Evolutionary conservation across 2,329 filamentous ascomycete species (phyloP).

Genomic region (Fusarium sp.): DNA sequence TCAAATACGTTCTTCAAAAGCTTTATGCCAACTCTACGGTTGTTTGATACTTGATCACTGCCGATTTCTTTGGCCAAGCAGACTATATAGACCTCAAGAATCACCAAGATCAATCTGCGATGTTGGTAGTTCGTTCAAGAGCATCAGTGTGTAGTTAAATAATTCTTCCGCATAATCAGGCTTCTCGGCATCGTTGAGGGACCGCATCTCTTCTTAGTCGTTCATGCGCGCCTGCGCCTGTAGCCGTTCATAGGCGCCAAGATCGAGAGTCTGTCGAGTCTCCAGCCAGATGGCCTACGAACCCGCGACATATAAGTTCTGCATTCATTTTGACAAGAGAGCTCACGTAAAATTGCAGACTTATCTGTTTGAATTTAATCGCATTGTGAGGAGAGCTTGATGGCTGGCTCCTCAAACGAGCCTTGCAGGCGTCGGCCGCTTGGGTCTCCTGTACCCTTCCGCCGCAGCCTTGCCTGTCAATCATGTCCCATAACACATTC

Average conservation of each 20-base stretch:
- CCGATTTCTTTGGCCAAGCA: fast-evolving
- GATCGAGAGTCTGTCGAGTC: background rate
- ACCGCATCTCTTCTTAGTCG: background rate
- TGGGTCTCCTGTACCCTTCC: background rate
- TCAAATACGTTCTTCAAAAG: fast-evolving
- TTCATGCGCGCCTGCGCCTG: too few species aligned
- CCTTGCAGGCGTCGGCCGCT: background rate
- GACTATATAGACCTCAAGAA: background rate
- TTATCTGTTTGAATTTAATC: fast-evolving
- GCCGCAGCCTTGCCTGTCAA: too few species aligned
- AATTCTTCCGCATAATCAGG: fast-evolving
- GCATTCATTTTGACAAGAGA: fast-evolving
- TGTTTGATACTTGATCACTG: background rate
- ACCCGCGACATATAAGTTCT: too few species aligned
- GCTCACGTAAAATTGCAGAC: fast-evolving
- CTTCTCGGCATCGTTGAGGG: fast-evolving
- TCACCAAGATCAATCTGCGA: background rate
- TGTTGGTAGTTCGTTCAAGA: background rate
- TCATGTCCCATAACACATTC: too few species aligned
- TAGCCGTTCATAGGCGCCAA: background rate
- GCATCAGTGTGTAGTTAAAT: background rate
- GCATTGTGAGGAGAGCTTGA: background rate
- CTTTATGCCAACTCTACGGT: background rate
- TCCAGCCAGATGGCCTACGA: background rate
- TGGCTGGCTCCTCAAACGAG: too few species aligned